These are phyloP conservation scores for Rhynchosporium agropyri DNA, from an alignment of 2,329 filamentous ascomycete species.

Conservation along the genomic window DNA sequence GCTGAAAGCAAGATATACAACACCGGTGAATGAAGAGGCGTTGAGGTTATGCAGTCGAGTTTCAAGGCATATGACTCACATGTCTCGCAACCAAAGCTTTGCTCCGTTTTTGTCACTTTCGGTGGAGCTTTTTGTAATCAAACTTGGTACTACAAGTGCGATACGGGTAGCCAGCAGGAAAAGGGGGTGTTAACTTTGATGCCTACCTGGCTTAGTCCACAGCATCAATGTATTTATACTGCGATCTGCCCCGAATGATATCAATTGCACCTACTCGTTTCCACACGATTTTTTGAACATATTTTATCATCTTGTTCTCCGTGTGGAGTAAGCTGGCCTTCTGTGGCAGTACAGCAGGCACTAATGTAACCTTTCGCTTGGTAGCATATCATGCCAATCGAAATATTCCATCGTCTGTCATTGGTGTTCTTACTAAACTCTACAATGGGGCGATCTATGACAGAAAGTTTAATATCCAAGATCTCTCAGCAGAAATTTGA, in stretches of 20 bases:
- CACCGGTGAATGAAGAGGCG: background rate
- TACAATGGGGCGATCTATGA: background rate
- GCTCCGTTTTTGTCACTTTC: background rate
- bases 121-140: background rate
- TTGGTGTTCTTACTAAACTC: background rate
- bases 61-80: background rate
- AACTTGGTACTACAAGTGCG: background rate
- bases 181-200: background rate
- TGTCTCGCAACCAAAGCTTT: background rate
- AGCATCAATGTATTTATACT: conserved; percentile 5
- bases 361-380: background rate
- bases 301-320: conserved; percentile 6
- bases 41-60: background rate
- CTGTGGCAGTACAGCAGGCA: background rate
- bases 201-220: conserved; percentile 4
- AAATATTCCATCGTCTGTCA: background rate
- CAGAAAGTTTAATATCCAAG: conserved; percentile 2
- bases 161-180: conserved; percentile 2
- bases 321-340: background rate
- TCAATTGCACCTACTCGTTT: background rate
- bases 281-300: background rate
- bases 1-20: background rate
- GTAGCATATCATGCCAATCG: background rate
- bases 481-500: conserved; percentile 4
- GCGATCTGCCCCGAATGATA: background rate